phyloP scores from a whole-genome alignment of 192 early-diverging fungal genomes.

The Coemansia guatemalensis region DNA sequence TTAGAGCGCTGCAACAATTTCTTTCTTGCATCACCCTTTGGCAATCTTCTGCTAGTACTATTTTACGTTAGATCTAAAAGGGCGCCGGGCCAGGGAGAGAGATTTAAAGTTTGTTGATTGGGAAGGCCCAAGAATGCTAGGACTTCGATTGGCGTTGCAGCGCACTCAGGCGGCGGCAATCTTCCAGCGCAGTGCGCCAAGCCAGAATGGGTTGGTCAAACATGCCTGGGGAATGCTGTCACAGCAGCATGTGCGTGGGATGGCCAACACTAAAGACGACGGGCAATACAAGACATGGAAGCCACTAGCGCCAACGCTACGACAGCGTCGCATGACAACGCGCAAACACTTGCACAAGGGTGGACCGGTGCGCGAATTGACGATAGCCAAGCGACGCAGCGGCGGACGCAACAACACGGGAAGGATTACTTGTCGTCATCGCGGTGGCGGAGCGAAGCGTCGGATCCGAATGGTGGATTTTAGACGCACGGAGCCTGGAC shows the following conservation, averaged over 20 bases:
- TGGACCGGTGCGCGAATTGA: slow-evolving; percentile 73
- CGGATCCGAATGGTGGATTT: slow-evolving; percentile 88
- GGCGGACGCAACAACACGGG: slow-evolving; percentile 91
- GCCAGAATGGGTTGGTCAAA: background rate
- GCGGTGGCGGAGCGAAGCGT: slow-evolving; percentile 91
- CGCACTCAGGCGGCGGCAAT: slow-evolving; percentile 4
- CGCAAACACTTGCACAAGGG: slow-evolving; percentile 89
- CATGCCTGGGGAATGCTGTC: background rate
- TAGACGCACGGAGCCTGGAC: slow-evolving; percentile 67
- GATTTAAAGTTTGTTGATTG: background rate
- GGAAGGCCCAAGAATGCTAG: slow-evolving; percentile 4
- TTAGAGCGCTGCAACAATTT: background rate
- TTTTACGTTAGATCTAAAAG: background rate
- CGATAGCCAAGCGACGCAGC: slow-evolving; percentile 75
- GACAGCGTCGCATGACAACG: slow-evolving; percentile 80
- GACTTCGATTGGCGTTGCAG: slow-evolving; percentile 20
- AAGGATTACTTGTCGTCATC: slow-evolving; percentile 85
- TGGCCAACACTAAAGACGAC: slow-evolving; percentile 47
- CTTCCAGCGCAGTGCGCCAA: background rate
- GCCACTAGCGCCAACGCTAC: slow-evolving; percentile 79
- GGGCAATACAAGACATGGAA: slow-evolving; percentile 93
- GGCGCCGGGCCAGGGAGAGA: background rate
- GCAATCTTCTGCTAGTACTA: background rate
- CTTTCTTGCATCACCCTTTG: background rate
- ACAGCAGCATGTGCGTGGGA: slow-evolving; percentile 19